Evolutionary conservation across 176 grass and related monocot genomes (phyloP).

Genomic region (Aegilops bicornis): DNA sequence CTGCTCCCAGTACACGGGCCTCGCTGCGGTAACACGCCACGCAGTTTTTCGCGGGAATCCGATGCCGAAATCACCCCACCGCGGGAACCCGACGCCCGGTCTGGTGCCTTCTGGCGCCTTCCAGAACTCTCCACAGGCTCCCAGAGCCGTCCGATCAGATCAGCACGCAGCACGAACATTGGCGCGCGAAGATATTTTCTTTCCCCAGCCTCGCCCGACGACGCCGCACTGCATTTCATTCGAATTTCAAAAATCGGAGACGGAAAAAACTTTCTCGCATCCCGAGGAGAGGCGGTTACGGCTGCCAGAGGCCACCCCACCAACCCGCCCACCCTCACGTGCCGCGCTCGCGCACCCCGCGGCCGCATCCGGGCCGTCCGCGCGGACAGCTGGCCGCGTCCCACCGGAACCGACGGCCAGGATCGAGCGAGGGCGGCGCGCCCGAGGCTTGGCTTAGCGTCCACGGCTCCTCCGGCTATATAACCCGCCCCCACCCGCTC

Average conservation of each 20-base stretch:
- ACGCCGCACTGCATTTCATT: background rate
- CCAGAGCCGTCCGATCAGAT: background rate
- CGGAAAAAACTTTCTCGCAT: background rate
- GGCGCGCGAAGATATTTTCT: background rate
- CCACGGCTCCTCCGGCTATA: constrained; percentile 17
- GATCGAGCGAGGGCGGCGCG: background rate
- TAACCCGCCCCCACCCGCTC: background rate
- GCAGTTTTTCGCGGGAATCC: no score
- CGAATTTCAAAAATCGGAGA: no score
- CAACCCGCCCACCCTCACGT: background rate
- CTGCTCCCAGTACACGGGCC: no score
- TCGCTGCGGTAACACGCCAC: no score
- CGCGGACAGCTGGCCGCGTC: background rate
- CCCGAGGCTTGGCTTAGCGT: background rate
- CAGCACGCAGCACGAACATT: background rate
- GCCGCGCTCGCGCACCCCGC: background rate
- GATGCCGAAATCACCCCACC: no score
- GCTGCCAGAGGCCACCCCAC: background rate
- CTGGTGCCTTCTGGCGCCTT: no score
- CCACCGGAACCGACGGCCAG: background rate
- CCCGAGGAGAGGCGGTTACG: background rate
- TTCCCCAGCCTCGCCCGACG: background rate
- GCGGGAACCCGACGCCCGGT: no score
- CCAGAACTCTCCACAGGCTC: background rate
- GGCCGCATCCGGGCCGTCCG: background rate